Evolutionary conservation across 1,139 yeast species (phyloP), one percentile per base, ranked within the genome.

Genomic region (Kodamaea arcana): DNA sequence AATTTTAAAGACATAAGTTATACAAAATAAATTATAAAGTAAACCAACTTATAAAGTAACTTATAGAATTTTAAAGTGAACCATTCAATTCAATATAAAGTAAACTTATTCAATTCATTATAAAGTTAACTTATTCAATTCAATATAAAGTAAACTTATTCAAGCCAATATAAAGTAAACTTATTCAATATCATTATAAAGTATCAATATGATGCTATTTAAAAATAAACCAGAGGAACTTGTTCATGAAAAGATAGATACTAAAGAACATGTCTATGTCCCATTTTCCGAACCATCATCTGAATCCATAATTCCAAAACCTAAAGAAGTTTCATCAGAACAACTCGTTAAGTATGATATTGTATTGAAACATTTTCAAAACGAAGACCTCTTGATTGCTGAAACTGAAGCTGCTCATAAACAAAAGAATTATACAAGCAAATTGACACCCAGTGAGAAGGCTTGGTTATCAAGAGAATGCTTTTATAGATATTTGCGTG

Each of bases 201-300:
- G 28, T n/a, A 12, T 12, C 21, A 27, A 27, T 7, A 22, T 15
- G 27, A 29, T 22, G 25, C 26, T 29, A n/a, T 21, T 29, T 17
- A 29, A 37, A 33, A 31, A 28, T 15, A 34, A 28, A 24, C 17
- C 29, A 16, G 34, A 25, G 9, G 28, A 25, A 6, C 11, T 15
- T 13, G 26, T 25, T 25, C 15, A 9, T 17, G 15, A 14, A 14
- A 23, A 30, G 15, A 21, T 17, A 5, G 15, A 23, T 25, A 26
- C 25, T 16, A 30, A 30, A 18, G 26, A 32, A 29, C 43, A 42
- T 18, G 57, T 54, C 3, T 54, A 48, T 36, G 40, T 58, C 7
- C 92, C 94, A 2, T 81, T 83, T 48, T 62, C 59, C 8, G 48
- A 48, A 1, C 76, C 84, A 1, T 72, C 82, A 3, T 39, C 52